Evolutionary conservation across 1,284 basidiomycete species (phyloP), one percentile per base, ranked within the genome.

Genomic region (Ceratobasidium sp.): DNA sequence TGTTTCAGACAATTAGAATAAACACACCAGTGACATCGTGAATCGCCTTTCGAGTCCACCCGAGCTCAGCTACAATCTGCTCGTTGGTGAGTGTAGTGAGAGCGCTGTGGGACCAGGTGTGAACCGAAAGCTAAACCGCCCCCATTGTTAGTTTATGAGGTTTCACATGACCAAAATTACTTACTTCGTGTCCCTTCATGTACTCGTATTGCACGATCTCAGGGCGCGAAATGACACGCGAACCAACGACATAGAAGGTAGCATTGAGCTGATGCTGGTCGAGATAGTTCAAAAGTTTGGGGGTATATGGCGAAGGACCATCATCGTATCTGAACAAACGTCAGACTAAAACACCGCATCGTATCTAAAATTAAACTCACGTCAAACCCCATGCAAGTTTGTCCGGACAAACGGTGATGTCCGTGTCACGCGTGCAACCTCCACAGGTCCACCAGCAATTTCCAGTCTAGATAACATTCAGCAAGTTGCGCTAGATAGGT

Each of bases 191-290:
- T 54, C 96, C 93, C 73, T 87, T 79, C 91, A 96, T 93, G 87
- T 96, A 96, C 84, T 97, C 95, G 80, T 93, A 91, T 68, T 93
- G 86, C 26, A 98, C 88, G 81, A 96, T 90, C 20, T 88, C 83
- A 5, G 96, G 94, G 77, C 91, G 89, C 79, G 95, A 93, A 80
- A 97, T 89, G 80, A 94, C 93, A 81, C 96, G 94, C 44, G 95
- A 97, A 74, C 96, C 96, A 26, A 98, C 92, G 65, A 96, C 91
- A 86, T 97, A 98, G 89, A 98, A 98, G 2, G 96, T 98, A 5
- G 96, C 90, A 28, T 86, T 88, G 81, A 97, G 83, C 76, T 91
- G 85, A 83, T 94, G 88, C 80, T 90, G 84, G 66, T 88, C 84
- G 71, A 98, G 87, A 83, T 89, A 96, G 74, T 91, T 85, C 56